Conservation (phyloP, 306 rosid species). For the Senna siamea region DNA sequence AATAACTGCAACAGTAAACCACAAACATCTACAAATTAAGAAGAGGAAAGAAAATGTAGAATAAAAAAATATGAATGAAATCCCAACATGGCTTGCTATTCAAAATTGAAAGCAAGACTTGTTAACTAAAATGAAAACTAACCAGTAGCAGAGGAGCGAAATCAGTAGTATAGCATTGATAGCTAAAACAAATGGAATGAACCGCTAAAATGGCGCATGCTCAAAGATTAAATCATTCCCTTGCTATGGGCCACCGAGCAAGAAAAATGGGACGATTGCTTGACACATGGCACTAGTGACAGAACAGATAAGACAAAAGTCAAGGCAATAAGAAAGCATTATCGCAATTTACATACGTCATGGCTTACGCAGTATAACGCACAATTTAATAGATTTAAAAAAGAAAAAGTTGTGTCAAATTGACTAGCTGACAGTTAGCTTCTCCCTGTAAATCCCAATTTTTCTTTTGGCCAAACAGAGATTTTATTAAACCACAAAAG, state of each 20-base stretch:
- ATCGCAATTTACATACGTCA: background rate
- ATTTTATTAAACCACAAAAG: no score
- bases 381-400: no score
- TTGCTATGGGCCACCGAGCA: background rate
- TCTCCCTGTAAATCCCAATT: no score
- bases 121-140: background rate
- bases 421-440: no score
- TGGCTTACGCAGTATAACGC: no score
- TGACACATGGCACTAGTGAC: background rate
- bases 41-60: background rate
- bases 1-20: conserved; percentile 36
- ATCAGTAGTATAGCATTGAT: background rate
- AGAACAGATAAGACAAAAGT: background rate
- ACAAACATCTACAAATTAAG: conserved; percentile 15
- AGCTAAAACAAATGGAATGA: background rate
- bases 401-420: no score
- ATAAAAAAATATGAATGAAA: no score
- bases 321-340: background rate
- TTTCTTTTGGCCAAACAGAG: no score
- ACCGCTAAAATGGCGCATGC: background rate
- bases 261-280: background rate
- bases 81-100: no score
- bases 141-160: background rate
- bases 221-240: background rate
- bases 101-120: background rate